Base-by-base conservation (phyloP, 441 rosid genomes). In the Omphalea diandra region DNA sequence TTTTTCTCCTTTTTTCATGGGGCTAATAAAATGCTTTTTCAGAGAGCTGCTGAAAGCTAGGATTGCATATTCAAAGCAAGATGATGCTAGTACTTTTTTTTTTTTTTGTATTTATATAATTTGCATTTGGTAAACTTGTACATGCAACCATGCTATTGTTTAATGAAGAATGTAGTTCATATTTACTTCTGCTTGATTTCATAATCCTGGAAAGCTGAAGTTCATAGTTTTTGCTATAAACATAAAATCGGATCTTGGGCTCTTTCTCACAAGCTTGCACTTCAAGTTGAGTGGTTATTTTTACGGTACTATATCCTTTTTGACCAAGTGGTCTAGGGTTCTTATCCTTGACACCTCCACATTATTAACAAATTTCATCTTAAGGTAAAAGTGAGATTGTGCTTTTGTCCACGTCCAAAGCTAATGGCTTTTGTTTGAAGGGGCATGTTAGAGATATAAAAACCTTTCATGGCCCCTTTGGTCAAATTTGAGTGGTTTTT, bases 1-100 rank as follows among this genome's bases (percentile, higher is more conserved):
- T 60, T 60, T 20, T 20, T n/a, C 26, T 24, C 31, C 24, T 52
- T 38, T 60, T 36, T 31, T 11, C 17, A 60, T 8, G 4, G 15
- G 44, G 12, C 20, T 36, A 17, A 31, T 35, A 18, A 35, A 18
- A n/a, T 36, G 8, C n/a, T 9, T n/a, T 31, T 57, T 15, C 59
- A 32, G 18, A 57, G 46, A 61, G 27, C 44, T 35, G 22, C 31
- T 68, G 52, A 38, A 27, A 55, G 53, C 26, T 55, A 38, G 29
- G 26, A 55, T 41, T 68, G 36, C 35, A 18, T 14, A n/a, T 41
- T 66, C n/a, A 41, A 68, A 43, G 35, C 49, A 24, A 47, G 26
- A n/a, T 46, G 32, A 8, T 36, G 14, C 22, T 15, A 11, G 9
- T 58, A 24, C 20, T 5, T 9, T 68, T 18, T 11, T 12, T 31